A percentile compares a stretch with the other conserved stretches of the same genome.
phyloP scores from a whole-genome alignment of 1,284 basidiomycete species.

The Cystobasidium slooffiae region DNA sequence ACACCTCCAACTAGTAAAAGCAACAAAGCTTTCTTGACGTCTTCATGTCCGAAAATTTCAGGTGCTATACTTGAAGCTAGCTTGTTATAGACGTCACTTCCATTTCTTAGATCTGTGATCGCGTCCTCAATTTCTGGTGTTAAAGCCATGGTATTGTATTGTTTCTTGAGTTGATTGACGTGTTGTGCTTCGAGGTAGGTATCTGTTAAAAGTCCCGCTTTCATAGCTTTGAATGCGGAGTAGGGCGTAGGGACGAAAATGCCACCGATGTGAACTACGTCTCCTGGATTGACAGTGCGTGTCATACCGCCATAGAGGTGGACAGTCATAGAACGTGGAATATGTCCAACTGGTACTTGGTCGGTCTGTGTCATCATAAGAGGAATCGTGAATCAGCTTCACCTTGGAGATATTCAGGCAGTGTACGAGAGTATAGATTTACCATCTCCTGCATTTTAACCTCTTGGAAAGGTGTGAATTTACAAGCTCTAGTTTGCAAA shows the following conservation, averaged over 20 bases:
- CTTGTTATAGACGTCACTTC: slow-evolving; percentile 81
- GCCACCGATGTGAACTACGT: slow-evolving; percentile 89
- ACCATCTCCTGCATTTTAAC: slow-evolving; percentile 99
- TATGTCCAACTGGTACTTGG: slow-evolving; percentile 99
- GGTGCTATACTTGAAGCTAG: slow-evolving; percentile 83
- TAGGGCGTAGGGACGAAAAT: slow-evolving; percentile 89
- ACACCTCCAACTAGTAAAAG: slow-evolving; percentile 93
- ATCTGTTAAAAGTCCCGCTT: slow-evolving; percentile 93
- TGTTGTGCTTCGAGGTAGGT: slow-evolving; percentile 93
- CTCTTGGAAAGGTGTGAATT: slow-evolving; percentile 98
- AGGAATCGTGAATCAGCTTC: background rate
- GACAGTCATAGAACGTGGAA: slow-evolving; percentile 96
- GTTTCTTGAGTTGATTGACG: slow-evolving; percentile 94
- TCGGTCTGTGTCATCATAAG: slow-evolving; percentile 69
- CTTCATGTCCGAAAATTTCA: slow-evolving; percentile 97
- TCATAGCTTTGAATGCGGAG: slow-evolving; percentile 83
- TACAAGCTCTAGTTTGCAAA: slow-evolving; percentile 96
- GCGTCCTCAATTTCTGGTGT: slow-evolving; percentile 80
- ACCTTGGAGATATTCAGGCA: background rate
- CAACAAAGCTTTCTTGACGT: slow-evolving; percentile 97
- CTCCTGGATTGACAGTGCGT: slow-evolving; percentile 90
- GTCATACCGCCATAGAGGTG: slow-evolving; percentile 90
- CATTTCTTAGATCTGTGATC: slow-evolving; percentile 72
- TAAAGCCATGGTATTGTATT: slow-evolving; percentile 91
- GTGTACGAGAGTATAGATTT: slow-evolving; percentile 48